These are phyloP conservation scores for Ulmus americana DNA, from an alignment of 331 rosid species.

Conservation along the genomic window DNA sequence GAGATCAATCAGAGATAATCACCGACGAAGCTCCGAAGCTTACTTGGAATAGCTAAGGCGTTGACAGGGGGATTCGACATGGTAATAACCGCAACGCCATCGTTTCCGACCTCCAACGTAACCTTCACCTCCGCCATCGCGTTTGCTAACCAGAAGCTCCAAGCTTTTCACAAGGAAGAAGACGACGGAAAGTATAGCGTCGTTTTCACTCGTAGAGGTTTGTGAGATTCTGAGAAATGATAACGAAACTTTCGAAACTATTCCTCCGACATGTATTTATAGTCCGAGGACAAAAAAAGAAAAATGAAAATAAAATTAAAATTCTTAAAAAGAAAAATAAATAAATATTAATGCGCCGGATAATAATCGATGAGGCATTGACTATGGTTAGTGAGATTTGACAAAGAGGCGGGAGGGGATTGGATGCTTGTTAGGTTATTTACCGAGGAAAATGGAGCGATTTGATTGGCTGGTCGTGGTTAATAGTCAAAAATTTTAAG, in stretches of 20 bases:
- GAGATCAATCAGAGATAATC: not conserved
- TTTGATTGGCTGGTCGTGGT: not conserved
- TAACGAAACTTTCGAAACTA: no score
- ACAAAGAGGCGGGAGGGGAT: no score
- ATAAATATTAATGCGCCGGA: not conserved
- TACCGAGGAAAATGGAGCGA: not conserved
- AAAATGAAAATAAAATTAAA: no score
- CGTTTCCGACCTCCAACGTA: constrained; percentile 75
- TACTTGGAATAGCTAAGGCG: constrained; percentile 72
- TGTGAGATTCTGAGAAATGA: no score
- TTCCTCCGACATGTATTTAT: no score
- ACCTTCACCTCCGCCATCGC: constrained; percentile 57
- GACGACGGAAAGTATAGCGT: not conserved
- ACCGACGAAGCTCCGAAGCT: constrained; percentile 14
- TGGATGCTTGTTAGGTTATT: not conserved
- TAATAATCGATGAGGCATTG: not conserved
- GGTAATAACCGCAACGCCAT: constrained; percentile 83
- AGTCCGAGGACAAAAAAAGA: no score
- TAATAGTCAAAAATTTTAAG: not conserved
- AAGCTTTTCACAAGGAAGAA: not conserved
- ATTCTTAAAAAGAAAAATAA: no score
- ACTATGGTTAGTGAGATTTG: not conserved
- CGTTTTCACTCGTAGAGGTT: not conserved
- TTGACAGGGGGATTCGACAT: constrained; percentile 83
- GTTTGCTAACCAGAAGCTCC: not conserved